Conservation (phyloP, 176 grass and related monocot genomes). For the Pontederia paniculata region DNA sequence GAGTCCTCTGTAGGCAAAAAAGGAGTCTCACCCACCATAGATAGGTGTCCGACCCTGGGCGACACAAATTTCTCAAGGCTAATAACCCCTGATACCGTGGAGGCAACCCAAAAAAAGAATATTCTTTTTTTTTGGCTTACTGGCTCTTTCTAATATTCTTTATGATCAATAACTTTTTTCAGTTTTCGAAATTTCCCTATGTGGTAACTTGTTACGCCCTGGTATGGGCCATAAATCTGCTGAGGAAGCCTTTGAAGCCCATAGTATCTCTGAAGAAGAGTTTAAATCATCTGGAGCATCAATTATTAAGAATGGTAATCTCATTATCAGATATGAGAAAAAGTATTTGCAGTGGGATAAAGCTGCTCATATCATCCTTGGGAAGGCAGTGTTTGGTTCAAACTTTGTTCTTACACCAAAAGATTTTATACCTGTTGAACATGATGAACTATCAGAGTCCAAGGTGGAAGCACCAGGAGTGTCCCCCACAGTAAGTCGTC, state of each 20-base stretch:
- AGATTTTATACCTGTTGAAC: conserved; percentile 69
- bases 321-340: conserved; percentile 64
- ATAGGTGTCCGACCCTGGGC: no score
- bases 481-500: conserved; percentile 44
- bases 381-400: conserved; percentile 68
- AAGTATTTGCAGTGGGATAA: conserved; percentile 75
- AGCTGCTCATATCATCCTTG: conserved; percentile 78
- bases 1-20: no score
- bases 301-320: conserved; percentile 77
- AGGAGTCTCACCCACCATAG: no score
- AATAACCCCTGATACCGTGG: no score
- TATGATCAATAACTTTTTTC: conserved; percentile 15
- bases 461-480: conserved; percentile 45
- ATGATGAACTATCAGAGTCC: conserved; percentile 21
- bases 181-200: conserved; percentile 91
- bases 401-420: conserved; percentile 49
- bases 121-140: not conserved
- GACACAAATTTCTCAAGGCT: no score
- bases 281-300: conserved; percentile 66
- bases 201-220: conserved; percentile 60
- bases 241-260: conserved; percentile 60
- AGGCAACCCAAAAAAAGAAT: no score
- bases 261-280: conserved; percentile 59
- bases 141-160: conserved; percentile 9
- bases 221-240: conserved; percentile 68